Evolutionary conservation across 1,284 basidiomycete species (phyloP).

Genomic region (Rhodotorula sp.): DNA sequence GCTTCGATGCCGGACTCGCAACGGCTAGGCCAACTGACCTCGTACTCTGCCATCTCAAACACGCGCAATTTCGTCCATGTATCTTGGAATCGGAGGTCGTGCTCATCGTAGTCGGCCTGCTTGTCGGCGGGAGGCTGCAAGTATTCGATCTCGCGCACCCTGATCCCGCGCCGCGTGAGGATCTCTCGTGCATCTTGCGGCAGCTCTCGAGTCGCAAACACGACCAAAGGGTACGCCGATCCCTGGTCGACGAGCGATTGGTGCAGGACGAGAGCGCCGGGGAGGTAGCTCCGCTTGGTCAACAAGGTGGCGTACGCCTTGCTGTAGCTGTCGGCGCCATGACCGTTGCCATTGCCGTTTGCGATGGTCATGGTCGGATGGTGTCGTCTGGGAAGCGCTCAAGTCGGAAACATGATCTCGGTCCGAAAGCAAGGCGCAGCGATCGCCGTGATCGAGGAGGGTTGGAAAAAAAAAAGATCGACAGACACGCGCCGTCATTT

Average conservation of each 20-base stretch:
- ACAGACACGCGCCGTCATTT: too few species aligned
- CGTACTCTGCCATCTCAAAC: slow-evolving; percentile 72
- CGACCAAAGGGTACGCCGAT: slow-evolving; percentile 74
- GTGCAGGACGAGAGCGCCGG: slow-evolving; percentile 63
- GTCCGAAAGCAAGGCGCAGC: too few species aligned
- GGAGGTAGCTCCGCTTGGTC: slow-evolving; percentile 65
- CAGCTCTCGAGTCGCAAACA: slow-evolving; percentile 70
- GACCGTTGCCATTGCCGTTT: neutral
- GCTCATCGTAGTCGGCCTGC: slow-evolving; percentile 54
- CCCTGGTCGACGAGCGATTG: slow-evolving; percentile 62
- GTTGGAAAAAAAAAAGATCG: too few species aligned
- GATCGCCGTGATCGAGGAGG: too few species aligned
- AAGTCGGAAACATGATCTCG: neutral
- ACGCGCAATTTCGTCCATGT: slow-evolving; percentile 87
- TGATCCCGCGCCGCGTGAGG: slow-evolving; percentile 59
- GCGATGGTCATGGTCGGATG: neutral
- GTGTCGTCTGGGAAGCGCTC: neutral
- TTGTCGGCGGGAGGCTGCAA: slow-evolving; percentile 60
- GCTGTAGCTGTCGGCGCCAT: neutral
- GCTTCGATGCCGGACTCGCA: neutral
- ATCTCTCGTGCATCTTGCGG: slow-evolving; percentile 59
- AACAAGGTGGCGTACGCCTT: slow-evolving; percentile 59
- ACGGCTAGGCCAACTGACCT: slow-evolving; percentile 55
- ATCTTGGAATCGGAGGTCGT: slow-evolving; percentile 64
- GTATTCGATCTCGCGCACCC: slow-evolving; percentile 60